phyloP scores from a whole-genome alignment of 768 basidiomycete genomes.

The Filobasidium wieringae region DNA sequence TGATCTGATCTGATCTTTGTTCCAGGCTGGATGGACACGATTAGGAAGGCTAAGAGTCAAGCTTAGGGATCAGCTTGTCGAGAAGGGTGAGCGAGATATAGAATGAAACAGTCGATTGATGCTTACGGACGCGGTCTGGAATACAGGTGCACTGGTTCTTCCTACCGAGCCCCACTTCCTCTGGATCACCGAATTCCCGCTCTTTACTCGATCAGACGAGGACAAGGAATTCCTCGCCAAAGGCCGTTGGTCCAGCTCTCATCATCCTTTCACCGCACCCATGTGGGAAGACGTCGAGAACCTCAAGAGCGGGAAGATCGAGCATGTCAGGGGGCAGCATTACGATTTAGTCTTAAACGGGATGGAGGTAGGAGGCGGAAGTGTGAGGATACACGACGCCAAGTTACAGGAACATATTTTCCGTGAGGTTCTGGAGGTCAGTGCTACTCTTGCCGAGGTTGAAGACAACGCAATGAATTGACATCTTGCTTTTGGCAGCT shows the following conservation, averaged over 20 bases:
- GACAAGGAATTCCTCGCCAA: conserved; percentile 78
- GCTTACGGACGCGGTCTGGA: background rate
- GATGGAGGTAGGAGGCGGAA: conserved; percentile 84
- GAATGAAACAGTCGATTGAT: conserved; percentile 8
- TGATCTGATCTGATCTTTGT: background rate
- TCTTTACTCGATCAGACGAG: conserved; percentile 72
- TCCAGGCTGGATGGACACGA: conserved; percentile 72
- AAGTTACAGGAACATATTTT: conserved; percentile 76
- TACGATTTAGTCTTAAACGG: conserved; percentile 93
- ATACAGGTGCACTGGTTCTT: conserved; percentile 49
- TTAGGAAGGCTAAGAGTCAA: conserved; percentile 58
- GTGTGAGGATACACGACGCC: conserved; percentile 82
- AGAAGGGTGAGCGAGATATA: conserved; percentile 45
- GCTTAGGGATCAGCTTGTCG: conserved; percentile 56
- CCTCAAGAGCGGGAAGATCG: conserved; percentile 54
- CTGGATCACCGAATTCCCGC: conserved; percentile 92
- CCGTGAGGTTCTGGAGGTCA: conserved; percentile 58
- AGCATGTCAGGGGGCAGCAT: conserved; percentile 80
- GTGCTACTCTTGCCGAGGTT: background rate
- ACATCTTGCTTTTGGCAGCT: no score
- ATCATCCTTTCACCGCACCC: conserved; percentile 94
- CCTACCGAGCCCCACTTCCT: conserved; percentile 63
- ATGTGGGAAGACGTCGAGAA: conserved; percentile 76
- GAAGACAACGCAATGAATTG: background rate
- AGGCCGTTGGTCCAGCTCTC: conserved; percentile 82